These are phyloP conservation scores for Dichomitus squalens DNA, from an alignment of 1,284 basidiomycete genomes.

Conservation along the genomic window DNA sequence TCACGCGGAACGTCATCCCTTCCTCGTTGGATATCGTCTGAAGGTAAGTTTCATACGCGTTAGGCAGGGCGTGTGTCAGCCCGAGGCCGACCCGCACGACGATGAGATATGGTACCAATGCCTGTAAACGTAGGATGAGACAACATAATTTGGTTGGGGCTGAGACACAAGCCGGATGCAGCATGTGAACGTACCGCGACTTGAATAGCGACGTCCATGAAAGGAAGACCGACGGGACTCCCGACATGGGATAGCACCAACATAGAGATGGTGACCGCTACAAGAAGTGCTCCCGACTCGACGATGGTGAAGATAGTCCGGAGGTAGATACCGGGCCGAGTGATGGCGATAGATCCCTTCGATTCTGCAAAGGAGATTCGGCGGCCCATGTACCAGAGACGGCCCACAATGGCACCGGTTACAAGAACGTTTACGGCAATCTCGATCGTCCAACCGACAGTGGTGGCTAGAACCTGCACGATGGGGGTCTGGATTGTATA, in stretches of 20 bases:
- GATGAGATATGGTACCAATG: conserved; percentile 4
- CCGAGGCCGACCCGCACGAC: conserved; percentile 11
- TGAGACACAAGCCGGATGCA: not conserved
- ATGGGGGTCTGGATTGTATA: too few relatives aligned
- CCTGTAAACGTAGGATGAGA: not conserved
- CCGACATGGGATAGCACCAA: not conserved
- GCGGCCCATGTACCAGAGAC: conserved; percentile 8
- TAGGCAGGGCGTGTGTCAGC: conserved; percentile 4
- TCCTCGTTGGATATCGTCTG: too few relatives aligned
- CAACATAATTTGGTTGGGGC: too few relatives aligned
- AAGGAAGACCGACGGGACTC: not conserved
- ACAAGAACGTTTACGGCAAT: conserved; percentile 5
- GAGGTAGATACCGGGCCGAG: not conserved
- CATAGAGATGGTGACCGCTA: not conserved
- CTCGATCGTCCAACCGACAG: conserved; percentile 7
- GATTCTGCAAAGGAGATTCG: not conserved
- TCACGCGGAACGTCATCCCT: too few relatives aligned
- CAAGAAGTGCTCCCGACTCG: conserved; percentile 4
- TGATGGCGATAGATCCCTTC: not conserved
- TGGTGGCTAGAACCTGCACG: too few relatives aligned
- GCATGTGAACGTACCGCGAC: conserved; percentile 1
- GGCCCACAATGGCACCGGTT: conserved; percentile 1
- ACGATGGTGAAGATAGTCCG: conserved; percentile 1
- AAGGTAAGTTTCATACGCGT: too few relatives aligned
- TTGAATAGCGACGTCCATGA: conserved; percentile 6